Evolutionary conservation across 75 land plant genomes (phyloP), one percentile per base, ranked within the genome.

Genomic region (Picea glauca): DNA sequence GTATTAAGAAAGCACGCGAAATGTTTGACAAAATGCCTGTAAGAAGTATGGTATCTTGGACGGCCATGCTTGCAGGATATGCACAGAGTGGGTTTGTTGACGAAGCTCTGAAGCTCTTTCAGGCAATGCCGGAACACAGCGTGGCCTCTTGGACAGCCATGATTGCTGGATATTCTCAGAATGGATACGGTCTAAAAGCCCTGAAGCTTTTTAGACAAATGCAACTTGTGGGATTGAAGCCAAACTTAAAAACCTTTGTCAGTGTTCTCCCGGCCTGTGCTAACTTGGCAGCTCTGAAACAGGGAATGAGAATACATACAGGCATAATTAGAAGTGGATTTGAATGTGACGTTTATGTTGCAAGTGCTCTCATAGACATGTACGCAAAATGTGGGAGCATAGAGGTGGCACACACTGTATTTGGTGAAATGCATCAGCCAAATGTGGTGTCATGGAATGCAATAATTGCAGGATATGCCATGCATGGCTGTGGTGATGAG

Each of bases 391-490:
- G 83, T 73, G 87, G 87, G n/a, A 72, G 61, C 6, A 62, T 83
- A 9, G 67, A 77, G 30, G 40, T 67, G 50, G 88, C 84, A 56
- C 67, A 77, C 31, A 56, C 23, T 1, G 38, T 82, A 2, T 89
- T 88, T 70, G 63, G 23, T 18, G 64, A 31, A n/a, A 31, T 83
- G 33, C 81, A 80, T 1, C 61, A n/a, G 21, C 79, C 60, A 76
- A 83, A 81, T 62, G 5, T 81, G 65, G 80, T 84, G 1, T 79
- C 84, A 21, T 89, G 86, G 88, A 86, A 86, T 78, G 82, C 90
- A 9, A 62, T 86, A 73, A 62, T 89, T 31, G 58, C 84, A 33
- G 84, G 90, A 4, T 85, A 83, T 74, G 83, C 85, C 35, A 74
- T 79, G 57, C 79, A 76, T 79, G 85, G 88, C 9, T 54, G 76